A percentile compares a stretch with the other conserved stretches of the same genome.
phyloP scores from a whole-genome alignment of 495 filamentous ascomycete genomes.

The Haplographium delicatum region DNA sequence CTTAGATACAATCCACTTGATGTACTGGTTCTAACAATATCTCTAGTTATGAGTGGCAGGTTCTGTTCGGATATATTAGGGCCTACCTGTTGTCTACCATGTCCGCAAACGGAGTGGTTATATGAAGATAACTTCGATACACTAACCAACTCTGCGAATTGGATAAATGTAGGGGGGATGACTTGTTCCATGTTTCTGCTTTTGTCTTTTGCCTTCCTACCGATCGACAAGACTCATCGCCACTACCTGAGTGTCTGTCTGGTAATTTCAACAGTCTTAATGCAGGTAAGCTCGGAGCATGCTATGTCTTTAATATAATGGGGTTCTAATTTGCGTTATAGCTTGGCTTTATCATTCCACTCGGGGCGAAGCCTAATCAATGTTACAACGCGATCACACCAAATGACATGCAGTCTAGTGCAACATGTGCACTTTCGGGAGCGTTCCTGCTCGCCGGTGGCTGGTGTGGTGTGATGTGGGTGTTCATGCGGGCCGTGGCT shows the following conservation, averaged over 20 bases:
- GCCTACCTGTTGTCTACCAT: conserved; percentile 77
- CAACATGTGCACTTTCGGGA: conserved; percentile 83
- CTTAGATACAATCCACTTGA: neutral
- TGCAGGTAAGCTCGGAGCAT: conserved; percentile 54
- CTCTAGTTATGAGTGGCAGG: conserved; percentile 57
- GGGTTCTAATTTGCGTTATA: conserved; percentile 26
- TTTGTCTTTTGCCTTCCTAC: conserved; percentile 74
- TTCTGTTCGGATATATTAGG: conserved; percentile 44
- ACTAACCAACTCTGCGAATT: conserved; percentile 62
- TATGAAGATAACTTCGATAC: conserved; percentile 71
- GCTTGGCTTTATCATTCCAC: conserved; percentile 87
- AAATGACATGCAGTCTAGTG: conserved; percentile 78
- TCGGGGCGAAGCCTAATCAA: conserved; percentile 72
- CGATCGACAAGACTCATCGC: conserved; percentile 83
- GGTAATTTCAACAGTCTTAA: conserved; percentile 63
- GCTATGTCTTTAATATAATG: neutral
- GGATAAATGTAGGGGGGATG: conserved; percentile 71
- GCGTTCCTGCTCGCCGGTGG: conserved; percentile 80
- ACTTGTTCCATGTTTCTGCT: conserved; percentile 71
- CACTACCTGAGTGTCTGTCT: conserved; percentile 91
- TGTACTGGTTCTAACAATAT: conserved; percentile 20
- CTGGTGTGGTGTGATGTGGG: conserved; percentile 78
- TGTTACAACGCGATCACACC: conserved; percentile 90
- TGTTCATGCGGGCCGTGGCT: conserved; percentile 83
- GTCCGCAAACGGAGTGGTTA: conserved; percentile 76